These are phyloP conservation scores for Vigna mungo DNA, from an alignment of 306 rosid genomes.

Conservation along the genomic window DNA sequence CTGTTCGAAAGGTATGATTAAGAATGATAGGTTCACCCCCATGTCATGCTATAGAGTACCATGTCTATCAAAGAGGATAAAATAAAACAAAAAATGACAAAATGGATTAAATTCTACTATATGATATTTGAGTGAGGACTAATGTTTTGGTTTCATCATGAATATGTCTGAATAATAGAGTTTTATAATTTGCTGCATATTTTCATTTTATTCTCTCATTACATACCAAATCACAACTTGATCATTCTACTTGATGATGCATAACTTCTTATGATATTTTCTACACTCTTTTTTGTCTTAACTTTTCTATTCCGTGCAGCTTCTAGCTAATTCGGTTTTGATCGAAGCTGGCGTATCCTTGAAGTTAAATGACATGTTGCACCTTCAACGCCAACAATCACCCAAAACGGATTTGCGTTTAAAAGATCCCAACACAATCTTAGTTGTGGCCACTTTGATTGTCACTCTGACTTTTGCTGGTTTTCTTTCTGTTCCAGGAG, in stretches of 20 bases:
- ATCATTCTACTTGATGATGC: neutral
- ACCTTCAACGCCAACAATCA: neutral
- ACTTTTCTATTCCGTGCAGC: neutral
- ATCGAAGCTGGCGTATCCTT: neutral
- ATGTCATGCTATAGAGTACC: no score
- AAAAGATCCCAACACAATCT: conserved; percentile 8
- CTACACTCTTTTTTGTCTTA: neutral
- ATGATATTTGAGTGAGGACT: no score
- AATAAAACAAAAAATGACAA: no score
- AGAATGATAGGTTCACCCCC: no score
- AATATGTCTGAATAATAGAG: no score
- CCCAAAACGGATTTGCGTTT: neutral
- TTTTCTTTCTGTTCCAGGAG: neutral
- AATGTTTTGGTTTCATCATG: no score
- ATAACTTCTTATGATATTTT: neutral
- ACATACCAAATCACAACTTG: neutral
- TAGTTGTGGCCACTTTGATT: conserved; percentile 37
- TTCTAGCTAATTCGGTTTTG: neutral
- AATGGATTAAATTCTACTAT: no score
- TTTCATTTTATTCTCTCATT: neutral
- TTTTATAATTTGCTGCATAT: no score
- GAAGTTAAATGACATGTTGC: neutral
- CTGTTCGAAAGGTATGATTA: no score
- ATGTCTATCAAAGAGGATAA: no score
- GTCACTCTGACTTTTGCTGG: neutral